phyloP scores from a whole-genome alignment of 306 rosid species.

The Lathyrus sativus region DNA sequence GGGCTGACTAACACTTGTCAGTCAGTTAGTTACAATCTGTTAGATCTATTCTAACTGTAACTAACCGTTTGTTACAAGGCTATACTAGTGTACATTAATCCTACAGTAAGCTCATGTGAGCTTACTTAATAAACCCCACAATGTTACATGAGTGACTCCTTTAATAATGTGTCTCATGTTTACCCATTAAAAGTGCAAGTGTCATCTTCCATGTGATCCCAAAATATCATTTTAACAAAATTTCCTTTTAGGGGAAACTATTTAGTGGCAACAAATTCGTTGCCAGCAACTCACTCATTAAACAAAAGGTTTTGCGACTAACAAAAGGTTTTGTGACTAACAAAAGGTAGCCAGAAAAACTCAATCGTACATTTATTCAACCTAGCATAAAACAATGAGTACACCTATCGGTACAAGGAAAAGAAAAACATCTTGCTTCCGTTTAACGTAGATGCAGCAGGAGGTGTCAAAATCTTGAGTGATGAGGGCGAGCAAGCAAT shows the following conservation, averaged over 20 bases:
- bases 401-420: background rate
- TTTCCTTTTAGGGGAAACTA: background rate
- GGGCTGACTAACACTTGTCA: too few species aligned
- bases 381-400: background rate
- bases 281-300: background rate
- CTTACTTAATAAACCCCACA: too few species aligned
- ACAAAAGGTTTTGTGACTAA: background rate
- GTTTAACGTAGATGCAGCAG: conserved; percentile 77
- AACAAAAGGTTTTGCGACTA: background rate
- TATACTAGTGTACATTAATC: too few species aligned
- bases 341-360: background rate
- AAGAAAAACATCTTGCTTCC: conserved; percentile 41
- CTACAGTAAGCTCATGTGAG: too few species aligned
- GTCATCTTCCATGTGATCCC: background rate
- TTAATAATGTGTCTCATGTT: background rate
- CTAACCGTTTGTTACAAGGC: too few species aligned
- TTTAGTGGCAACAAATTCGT: conserved; percentile 6
- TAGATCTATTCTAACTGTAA: too few species aligned
- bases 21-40: too few species aligned
- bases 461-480: conserved; percentile 92
- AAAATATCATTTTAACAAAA: background rate
- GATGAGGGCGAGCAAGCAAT: conserved; percentile 84
- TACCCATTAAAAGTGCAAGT: background rate
- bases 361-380: background rate
- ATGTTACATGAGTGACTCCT: too few species aligned